These are phyloP conservation scores for Stemphylium vesicarium DNA, from an alignment of 2,329 filamentous ascomycete species.

Conservation along the genomic window DNA sequence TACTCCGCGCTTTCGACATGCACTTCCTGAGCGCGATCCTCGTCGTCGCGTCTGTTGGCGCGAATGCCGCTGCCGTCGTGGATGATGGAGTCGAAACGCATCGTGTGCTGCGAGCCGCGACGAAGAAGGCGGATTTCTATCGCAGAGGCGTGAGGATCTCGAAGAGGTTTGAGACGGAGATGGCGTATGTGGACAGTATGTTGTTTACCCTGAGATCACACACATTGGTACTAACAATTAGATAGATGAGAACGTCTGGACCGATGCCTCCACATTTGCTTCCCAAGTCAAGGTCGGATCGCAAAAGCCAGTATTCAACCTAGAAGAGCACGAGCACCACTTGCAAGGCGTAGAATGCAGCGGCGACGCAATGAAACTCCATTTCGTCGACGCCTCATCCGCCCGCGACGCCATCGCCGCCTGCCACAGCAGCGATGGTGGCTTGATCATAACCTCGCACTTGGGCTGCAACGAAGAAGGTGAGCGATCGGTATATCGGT, in stretches of 20 bases:
- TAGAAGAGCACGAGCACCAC: constrained; percentile 49
- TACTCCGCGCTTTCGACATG: constrained; percentile 12
- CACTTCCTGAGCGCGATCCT: constrained; percentile 22
- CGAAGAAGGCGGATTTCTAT: constrained; percentile 33
- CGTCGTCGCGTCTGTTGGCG: constrained; percentile 21
- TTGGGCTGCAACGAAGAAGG: constrained; percentile 46
- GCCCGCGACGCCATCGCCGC: constrained; percentile 37
- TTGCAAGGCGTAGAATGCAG: constrained; percentile 39
- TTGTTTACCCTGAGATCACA: background rate
- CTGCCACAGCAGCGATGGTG: constrained; percentile 28
- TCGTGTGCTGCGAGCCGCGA: constrained; percentile 43
- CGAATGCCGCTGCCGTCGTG: constrained; percentile 13
- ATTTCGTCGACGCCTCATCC: constrained; percentile 34
- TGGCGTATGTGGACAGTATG: constrained; percentile 46
- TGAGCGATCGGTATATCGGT: constrained; percentile 45
- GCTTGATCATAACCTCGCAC: constrained; percentile 49
- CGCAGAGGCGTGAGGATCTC: constrained; percentile 34
- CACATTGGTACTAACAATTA: constrained; percentile 2
- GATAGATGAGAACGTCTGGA: constrained; percentile 33
- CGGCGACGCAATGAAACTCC: constrained; percentile 33
- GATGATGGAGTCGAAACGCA: constrained; percentile 11
- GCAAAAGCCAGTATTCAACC: constrained; percentile 38
- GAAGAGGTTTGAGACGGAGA: constrained; percentile 33
- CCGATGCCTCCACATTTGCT: constrained; percentile 37
- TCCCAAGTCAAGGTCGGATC: constrained; percentile 44